Evolutionary conservation across 2,329 filamentous ascomycete genomes (phyloP), one percentile per base, ranked within the genome.

Genomic region (Ophiostoma sp.): DNA sequence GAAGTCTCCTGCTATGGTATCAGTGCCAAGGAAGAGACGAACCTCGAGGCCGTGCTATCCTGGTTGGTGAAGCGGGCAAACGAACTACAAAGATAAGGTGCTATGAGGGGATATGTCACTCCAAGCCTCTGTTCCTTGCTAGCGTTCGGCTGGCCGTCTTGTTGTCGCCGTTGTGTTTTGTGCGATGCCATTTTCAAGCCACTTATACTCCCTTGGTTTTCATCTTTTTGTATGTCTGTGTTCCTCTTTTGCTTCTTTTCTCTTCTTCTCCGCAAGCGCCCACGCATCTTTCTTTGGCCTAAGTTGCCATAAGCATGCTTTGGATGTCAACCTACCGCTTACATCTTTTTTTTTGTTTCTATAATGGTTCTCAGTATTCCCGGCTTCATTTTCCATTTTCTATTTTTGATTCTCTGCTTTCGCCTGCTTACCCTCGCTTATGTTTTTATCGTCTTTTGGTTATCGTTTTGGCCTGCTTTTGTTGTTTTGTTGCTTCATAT

Each of bases 1-100:
- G 96, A 99, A 83, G 95, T 99, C 78, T 97, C 94, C 84, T 98
- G 96, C 84, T 99, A 99, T 83, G 95, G 95, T 75, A 98, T 99
- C 84, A 98, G 95, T 82, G 96, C 95, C 75, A 98, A 98, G 83
- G 95, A 98, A 82, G 96, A 99, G 84, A 99, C 95, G 73, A 99
- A 99, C 84, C 90, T 99, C 77, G 95, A 99, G 80, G 96, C 95
- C 7, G 96, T 99, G 70, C 87, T 99, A 79, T 93, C 97, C 81
- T 99, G 96, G 93, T 86, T 99, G 81, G 95, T 99, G 82, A 95
- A 94, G 78, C 92, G 93, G 82, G 92, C 94, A 76, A 74, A 77
- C 71, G 66, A 69, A 17, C 17, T 69, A 5, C 93, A 87, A 80
- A 91, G 91, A 84, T 94, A 84, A 89, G 68, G n/a, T 25, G 22